Percentiles rank a stretch among this genome's conserved stretches.
Evolutionary conservation across 768 basidiomycete species (phyloP).

Genomic region (Russula olivacea): DNA sequence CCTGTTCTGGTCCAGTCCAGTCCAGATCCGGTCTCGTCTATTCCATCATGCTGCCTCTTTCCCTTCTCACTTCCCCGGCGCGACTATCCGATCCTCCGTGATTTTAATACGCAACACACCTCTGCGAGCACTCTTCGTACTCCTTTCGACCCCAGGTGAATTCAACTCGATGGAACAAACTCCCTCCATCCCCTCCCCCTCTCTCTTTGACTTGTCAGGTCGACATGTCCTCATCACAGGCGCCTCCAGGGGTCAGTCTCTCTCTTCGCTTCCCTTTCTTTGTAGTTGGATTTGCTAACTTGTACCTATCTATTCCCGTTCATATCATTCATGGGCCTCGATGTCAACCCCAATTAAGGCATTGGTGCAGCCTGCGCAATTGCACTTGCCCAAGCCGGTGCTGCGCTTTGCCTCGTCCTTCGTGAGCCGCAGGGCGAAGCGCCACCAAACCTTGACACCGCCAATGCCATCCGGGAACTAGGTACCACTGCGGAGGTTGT

Average conservation of each 20-base stretch:
- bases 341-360: slow-evolving; percentile 32
- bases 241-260: slow-evolving; percentile 59
- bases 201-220: slow-evolving; percentile 62
- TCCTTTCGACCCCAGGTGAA: neutral
- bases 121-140: neutral
- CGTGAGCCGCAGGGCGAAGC: slow-evolving; percentile 38
- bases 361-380: slow-evolving; percentile 52
- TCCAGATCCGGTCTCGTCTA: neutral
- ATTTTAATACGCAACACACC: neutral
- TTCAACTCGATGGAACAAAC: slow-evolving; percentile 47
- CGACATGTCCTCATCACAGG: slow-evolving; percentile 76
- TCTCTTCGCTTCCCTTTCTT: slow-evolving; percentile 1
- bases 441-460: slow-evolving; percentile 35
- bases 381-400: slow-evolving; percentile 51
- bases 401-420: slow-evolving; percentile 43
- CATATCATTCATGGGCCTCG: neutral
- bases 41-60: neutral
- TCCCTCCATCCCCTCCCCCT: slow-evolving; percentile 42
- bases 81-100: slow-evolving; percentile 12
- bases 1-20: neutral
- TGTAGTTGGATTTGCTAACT: slow-evolving; percentile 2
- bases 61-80: slow-evolving; percentile 3
- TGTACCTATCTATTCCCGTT: slow-evolving; percentile 10
- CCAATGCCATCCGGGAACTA: slow-evolving; percentile 34
- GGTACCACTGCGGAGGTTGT: slow-evolving; percentile 40